phyloP scores from a whole-genome alignment of 164 flowering plant genomes.

The Sedum album region DNA sequence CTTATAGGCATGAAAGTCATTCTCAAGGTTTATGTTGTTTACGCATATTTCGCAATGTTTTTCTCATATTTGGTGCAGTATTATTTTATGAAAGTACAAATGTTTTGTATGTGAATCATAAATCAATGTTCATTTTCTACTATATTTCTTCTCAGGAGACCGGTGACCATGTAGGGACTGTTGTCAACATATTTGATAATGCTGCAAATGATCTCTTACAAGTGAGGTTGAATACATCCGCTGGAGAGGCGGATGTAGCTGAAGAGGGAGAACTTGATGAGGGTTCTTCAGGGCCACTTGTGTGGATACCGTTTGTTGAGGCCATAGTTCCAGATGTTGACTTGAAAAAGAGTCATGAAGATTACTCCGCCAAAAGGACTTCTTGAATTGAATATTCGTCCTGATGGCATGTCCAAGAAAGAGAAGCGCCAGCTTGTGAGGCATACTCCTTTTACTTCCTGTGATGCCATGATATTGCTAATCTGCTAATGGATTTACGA shows the following conservation, averaged over 20 bases:
- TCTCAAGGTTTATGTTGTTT: constrained; percentile 49
- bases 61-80: background rate
- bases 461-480: background rate
- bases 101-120: background rate
- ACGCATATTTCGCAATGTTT: background rate
- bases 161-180: constrained; percentile 66
- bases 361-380: constrained; percentile 94
- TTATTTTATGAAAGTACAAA: no score
- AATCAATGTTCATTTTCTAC: background rate
- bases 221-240: constrained; percentile 45
- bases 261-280: constrained; percentile 24
- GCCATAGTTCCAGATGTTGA: constrained; percentile 90
- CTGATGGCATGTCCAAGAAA: constrained; percentile 74
- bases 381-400: constrained; percentile 65
- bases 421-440: constrained; percentile 86
- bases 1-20: constrained; percentile 86
- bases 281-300: constrained; percentile 37
- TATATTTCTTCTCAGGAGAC: constrained; percentile 47
- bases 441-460: constrained; percentile 21
- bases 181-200: constrained; percentile 52
- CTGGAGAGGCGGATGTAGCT: constrained; percentile 18
- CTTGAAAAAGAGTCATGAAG: constrained; percentile 53
- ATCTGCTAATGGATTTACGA: background rate
- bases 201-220: constrained; percentile 78
- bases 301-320: constrained; percentile 91